Percentiles rank a stretch among this genome's conserved stretches.
Evolutionary conservation across 306 rosid species (phyloP).

Genomic region (Geum urbanum): DNA sequence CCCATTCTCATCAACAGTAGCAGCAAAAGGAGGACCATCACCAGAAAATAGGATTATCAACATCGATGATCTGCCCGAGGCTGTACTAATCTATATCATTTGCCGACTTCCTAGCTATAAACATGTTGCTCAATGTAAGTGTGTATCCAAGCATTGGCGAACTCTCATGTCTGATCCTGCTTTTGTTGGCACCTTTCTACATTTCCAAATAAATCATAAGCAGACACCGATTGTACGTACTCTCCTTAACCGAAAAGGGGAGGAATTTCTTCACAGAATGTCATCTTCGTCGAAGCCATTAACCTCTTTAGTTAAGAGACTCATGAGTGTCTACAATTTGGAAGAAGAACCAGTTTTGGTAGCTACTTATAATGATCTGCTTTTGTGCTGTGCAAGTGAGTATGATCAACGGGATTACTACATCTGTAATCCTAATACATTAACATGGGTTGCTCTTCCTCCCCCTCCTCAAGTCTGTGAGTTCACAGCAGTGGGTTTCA

Average conservation of each 20-base stretch:
- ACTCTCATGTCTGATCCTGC: neutral
- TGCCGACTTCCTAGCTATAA: constrained; percentile 1
- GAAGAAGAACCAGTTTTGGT: neutral
- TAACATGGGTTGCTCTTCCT: neutral
- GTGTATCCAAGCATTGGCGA: neutral
- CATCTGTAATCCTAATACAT: neutral
- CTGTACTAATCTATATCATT: neutral
- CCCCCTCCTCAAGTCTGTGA: neutral
- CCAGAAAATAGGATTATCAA: neutral
- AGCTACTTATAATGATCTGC: neutral
- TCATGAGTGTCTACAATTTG: neutral
- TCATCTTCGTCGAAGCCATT: neutral
- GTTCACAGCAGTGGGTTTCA: neutral
- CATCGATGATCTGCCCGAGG: neutral
- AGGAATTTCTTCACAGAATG: neutral
- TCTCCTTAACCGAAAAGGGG: neutral
- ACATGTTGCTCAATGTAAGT: neutral
- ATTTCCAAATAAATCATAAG: neutral
- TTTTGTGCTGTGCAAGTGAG: neutral
- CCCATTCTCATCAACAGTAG: too few species aligned
- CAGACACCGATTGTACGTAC: neutral
- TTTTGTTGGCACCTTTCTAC: neutral
- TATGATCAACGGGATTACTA: neutral
- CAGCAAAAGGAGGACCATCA: neutral
- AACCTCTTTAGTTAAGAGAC: neutral